phyloP scores from a whole-genome alignment of 768 basidiomycete species.

The Boletellus emodensis region DNA sequence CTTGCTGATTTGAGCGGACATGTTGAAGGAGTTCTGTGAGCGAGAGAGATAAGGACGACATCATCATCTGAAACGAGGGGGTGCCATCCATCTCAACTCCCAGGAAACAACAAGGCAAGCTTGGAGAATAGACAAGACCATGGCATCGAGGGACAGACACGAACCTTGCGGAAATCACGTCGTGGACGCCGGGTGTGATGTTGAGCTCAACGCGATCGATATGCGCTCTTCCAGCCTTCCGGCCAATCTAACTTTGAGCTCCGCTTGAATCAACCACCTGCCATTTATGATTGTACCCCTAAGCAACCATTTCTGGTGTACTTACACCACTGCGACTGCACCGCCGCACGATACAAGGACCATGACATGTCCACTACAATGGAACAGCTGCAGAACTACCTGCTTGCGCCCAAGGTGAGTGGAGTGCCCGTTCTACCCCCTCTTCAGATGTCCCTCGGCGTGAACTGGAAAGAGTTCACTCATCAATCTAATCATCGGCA shows the following conservation, averaged over 20 bases:
- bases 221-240: neutral
- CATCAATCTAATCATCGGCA: too few relatives aligned
- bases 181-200: slow-evolving; percentile 17
- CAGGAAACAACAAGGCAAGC: neutral
- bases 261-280: slow-evolving; percentile 14
- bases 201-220: slow-evolving; percentile 15
- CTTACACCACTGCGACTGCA: too few relatives aligned
- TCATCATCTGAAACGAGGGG: slow-evolving; percentile 17
- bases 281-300: slow-evolving; percentile 12
- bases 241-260: slow-evolving; percentile 20
- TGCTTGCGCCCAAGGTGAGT: too few relatives aligned
- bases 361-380: too few relatives aligned
- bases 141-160: slow-evolving; percentile 7
- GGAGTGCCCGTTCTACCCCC: too few relatives aligned
- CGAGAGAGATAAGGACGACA: slow-evolving; percentile 17
- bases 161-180: slow-evolving; percentile 23
- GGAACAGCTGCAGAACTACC: too few relatives aligned
- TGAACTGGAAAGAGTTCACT: too few relatives aligned
- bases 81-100: slow-evolving; percentile 19
- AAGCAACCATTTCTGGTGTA: too few relatives aligned
- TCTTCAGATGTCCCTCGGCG: too few relatives aligned
- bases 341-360: too few relatives aligned
- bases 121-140: neutral
- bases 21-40: slow-evolving; percentile 38
- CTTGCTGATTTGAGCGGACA: slow-evolving; percentile 91